Conservation (phyloP, 2,329 filamentous ascomycete species). For the Nigrograna mackinnonii region DNA sequence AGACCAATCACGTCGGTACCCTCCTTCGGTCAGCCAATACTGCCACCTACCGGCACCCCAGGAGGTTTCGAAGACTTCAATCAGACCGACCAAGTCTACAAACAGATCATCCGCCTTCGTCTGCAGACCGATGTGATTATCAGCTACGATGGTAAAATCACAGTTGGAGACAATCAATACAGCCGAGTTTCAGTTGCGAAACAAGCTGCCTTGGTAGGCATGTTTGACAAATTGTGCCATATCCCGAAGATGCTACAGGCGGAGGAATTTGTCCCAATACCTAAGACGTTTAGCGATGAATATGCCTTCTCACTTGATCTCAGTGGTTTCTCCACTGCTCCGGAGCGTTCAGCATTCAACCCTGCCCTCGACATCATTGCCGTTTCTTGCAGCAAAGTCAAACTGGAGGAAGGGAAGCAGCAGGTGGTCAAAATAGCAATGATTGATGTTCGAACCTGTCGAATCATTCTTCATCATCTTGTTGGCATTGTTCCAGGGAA, state of each 20-base stretch:
- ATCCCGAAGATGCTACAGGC: constrained; percentile 27
- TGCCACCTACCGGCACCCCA: not conserved
- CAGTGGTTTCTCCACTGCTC: constrained; percentile 24
- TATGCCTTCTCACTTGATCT: constrained; percentile 18
- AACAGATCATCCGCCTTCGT: constrained; percentile 27
- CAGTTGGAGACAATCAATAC: constrained; percentile 24
- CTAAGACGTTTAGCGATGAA: constrained; percentile 26
- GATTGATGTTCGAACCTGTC: constrained; percentile 32
- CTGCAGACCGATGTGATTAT: constrained; percentile 33
- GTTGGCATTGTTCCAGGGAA: constrained; percentile 27
- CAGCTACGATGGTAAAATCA: constrained; percentile 26
- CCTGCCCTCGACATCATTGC: constrained; percentile 23
- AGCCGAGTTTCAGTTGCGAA: constrained; percentile 23
- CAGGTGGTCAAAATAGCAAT: constrained; percentile 38
- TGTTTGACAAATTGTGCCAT: constrained; percentile 30
- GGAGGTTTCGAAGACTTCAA: constrained; percentile 21
- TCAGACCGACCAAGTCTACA: constrained; percentile 25
- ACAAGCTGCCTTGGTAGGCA: constrained; percentile 20
- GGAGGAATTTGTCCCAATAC: constrained; percentile 25
- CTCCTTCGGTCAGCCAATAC: not conserved
- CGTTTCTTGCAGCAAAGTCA: constrained; percentile 32
- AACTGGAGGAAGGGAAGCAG: constrained; percentile 18
- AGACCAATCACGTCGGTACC: not conserved
- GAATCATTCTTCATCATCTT: constrained; percentile 34
- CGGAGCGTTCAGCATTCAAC: constrained; percentile 9